phyloP scores from a whole-genome alignment of 140 eudicot species.

The Anethum foeniculum region DNA sequence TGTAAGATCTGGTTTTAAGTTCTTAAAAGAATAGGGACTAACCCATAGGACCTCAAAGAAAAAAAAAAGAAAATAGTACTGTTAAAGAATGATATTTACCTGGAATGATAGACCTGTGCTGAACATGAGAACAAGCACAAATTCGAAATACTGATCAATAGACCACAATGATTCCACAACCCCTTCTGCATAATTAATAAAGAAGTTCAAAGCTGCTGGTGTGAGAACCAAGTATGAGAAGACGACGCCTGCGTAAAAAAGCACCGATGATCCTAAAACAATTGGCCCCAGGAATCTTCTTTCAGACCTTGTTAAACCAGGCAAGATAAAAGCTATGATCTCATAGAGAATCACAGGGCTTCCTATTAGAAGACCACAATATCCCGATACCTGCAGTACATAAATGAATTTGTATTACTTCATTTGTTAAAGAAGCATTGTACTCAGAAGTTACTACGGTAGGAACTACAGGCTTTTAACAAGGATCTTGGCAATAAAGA shows the following conservation, averaged over 20 bases:
- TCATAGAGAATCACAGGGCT: conserved; percentile 94
- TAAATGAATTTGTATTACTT: conserved; percentile 7
- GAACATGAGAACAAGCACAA: conserved; percentile 89
- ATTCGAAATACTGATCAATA: conserved; percentile 93
- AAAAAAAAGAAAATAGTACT: neutral
- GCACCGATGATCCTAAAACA: conserved; percentile 86
- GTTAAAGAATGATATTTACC: conserved; percentile 34
- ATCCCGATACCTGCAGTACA: conserved; percentile 82
- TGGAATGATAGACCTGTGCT: conserved; percentile 97
- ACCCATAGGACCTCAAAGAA: neutral
- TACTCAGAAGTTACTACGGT: neutral
- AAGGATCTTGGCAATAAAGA: neutral
- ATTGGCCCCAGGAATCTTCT: conserved; percentile 82
- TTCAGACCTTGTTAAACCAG: conserved; percentile 82
- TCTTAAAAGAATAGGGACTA: neutral
- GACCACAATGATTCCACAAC: conserved; percentile 98
- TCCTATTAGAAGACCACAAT: conserved; percentile 90
- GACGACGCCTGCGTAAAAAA: conserved; percentile 74
- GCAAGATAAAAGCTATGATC: conserved; percentile 86
- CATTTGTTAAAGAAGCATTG: neutral
- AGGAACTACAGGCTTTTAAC: neutral
- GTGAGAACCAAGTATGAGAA: conserved; percentile 86
- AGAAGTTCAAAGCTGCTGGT: conserved; percentile 93
- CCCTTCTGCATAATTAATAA: conserved; percentile 89
- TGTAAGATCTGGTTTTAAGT: neutral